A percentile compares a stretch with the other conserved stretches of the same genome.
phyloP scores from a whole-genome alignment of 352 stramenopile genomes.

The Phytopythium vexans region DNA sequence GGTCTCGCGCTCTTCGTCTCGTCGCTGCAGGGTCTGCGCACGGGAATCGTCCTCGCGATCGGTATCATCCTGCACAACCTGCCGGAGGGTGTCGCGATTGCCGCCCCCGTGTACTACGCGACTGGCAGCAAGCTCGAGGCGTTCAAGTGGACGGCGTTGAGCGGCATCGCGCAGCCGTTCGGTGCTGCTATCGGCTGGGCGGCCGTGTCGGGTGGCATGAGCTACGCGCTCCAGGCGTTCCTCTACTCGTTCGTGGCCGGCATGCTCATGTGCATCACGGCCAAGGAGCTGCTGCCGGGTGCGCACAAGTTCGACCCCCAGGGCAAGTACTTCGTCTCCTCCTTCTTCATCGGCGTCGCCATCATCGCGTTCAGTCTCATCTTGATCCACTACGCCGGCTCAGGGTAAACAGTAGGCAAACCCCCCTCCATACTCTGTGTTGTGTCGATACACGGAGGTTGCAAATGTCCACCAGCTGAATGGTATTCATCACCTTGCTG shows the following conservation, averaged over 20 bases:
- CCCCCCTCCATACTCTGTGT: not conserved
- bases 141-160: conserved; percentile 91
- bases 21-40: conserved; percentile 82
- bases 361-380: conserved; percentile 91
- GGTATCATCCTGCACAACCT: conserved; percentile 98
- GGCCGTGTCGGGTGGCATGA: conserved; percentile 48
- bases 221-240: conserved; percentile 69
- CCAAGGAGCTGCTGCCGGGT: conserved; percentile 90
- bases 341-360: conserved; percentile 83
- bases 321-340: conserved; percentile 83
- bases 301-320: conserved; percentile 88
- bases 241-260: conserved; percentile 92
- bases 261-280: conserved; percentile 92
- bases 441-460: too few relatives aligned
- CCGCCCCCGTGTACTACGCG: conserved; percentile 96
- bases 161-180: conserved; percentile 89
- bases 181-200: conserved; percentile 81
- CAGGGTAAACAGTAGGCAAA: conserved; percentile 19
- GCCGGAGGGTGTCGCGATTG: conserved; percentile 94
- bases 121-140: conserved; percentile 90
- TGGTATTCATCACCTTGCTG: too few relatives aligned
- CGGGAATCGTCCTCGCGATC: conserved; percentile 91
- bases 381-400: conserved; percentile 75
- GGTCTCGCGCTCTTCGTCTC: conserved; percentile 95
- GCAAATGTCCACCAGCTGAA: too few relatives aligned